Evolutionary conservation across 2,329 filamentous ascomycete genomes (phyloP).

Genomic region (Aspergillus fumigatiaffinis): DNA sequence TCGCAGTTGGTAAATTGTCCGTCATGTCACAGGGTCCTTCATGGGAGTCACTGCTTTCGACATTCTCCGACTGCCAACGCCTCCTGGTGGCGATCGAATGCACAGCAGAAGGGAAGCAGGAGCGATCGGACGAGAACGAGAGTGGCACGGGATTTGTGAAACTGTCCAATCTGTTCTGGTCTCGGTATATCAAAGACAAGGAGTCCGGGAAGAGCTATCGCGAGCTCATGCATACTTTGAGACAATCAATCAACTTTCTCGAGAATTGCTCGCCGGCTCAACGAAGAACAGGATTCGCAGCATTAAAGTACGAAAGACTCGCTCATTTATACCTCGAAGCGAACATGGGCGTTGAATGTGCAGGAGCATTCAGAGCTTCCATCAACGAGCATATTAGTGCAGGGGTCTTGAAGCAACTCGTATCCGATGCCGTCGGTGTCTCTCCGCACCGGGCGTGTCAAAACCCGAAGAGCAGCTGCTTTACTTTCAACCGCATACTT

Average conservation of each 20-base stretch:
- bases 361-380: conserved; percentile 36
- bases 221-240: conserved; percentile 37
- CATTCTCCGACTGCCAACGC: conserved; percentile 35
- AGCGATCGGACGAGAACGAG: conserved; percentile 16
- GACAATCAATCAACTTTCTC: conserved; percentile 39
- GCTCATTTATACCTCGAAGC: conserved; percentile 39
- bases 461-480: conserved; percentile 32
- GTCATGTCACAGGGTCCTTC: conserved; percentile 32
- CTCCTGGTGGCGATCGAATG: conserved; percentile 29
- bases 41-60: conserved; percentile 37
- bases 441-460: conserved; percentile 28
- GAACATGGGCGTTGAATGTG: conserved; percentile 33
- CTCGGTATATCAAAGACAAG: conserved; percentile 42
- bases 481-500: conserved; percentile 37
- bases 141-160: conserved; percentile 32
- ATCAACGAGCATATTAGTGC: conserved; percentile 39
- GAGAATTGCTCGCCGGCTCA: conserved; percentile 31
- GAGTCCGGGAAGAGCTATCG: conserved; percentile 30
- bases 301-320: conserved; percentile 44
- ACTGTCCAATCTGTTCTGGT: conserved; percentile 47
- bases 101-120: conserved; percentile 7
- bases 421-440: conserved; percentile 20
- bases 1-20: conserved; percentile 38
- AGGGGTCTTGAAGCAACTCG: conserved; percentile 32
- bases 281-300: conserved; percentile 36